Percentiles rank a stretch among this genome's conserved stretches.
These are phyloP conservation scores for Epicoccum nigrum DNA, from an alignment of 2,329 filamentous ascomycete species.

Conservation along the genomic window DNA sequence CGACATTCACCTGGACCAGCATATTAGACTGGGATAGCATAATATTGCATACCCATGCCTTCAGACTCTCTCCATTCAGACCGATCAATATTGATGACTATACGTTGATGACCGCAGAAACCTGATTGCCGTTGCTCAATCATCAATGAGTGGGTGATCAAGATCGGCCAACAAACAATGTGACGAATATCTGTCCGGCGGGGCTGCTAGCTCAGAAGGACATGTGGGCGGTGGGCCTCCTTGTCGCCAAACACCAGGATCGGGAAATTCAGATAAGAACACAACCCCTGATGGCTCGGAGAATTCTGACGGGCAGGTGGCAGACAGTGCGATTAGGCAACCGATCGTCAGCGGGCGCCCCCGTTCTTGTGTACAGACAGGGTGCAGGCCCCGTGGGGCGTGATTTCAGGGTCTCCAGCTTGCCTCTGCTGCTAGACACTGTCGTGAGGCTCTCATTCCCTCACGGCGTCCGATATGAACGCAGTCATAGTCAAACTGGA, in stretches of 20 bases:
- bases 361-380: slow-evolving; percentile 17
- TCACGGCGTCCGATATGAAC: too few relatives aligned
- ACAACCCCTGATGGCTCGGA: slow-evolving; percentile 16
- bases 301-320: slow-evolving; percentile 13
- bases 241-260: too few relatives aligned
- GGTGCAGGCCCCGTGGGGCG: slow-evolving; percentile 11
- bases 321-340: slow-evolving; percentile 11
- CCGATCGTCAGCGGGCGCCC: slow-evolving; percentile 22
- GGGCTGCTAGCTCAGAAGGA: too few relatives aligned
- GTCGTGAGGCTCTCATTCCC: too few relatives aligned
- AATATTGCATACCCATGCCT: neutral
- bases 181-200: neutral
- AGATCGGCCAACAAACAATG: neutral
- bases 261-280: slow-evolving; percentile 3
- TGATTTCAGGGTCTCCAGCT: slow-evolving; percentile 22
- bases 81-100: slow-evolving; percentile 6
- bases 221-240: too few relatives aligned
- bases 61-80: neutral
- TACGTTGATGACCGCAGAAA: slow-evolving; percentile 22
- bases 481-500: too few relatives aligned
- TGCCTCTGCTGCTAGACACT: slow-evolving; percentile 14
- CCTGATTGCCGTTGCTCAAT: slow-evolving; percentile 20
- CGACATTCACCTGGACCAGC: slow-evolving; percentile 19
- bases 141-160: too few relatives aligned
- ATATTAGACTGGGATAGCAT: slow-evolving; percentile 1